Evolutionary conservation across 106 monocot species (phyloP), one percentile per base, ranked within the genome.

Genomic region (Hemerocallis citrina): DNA sequence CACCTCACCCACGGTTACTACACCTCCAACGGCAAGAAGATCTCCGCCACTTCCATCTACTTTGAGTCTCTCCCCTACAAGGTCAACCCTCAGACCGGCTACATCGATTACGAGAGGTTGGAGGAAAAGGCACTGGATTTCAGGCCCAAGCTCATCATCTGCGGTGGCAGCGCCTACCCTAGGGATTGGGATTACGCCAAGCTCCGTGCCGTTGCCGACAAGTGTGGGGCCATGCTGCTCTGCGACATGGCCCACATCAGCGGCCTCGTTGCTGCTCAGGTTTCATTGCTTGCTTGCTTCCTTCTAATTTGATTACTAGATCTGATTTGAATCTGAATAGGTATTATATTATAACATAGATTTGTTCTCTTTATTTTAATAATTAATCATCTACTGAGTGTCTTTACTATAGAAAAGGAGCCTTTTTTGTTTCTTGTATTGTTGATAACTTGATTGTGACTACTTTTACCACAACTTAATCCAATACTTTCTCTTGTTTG

Each of bases 101-200:
- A 77, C 67, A 77, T 85, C 34, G 85, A 80, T 41, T 80, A 85
- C 31, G 80, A 80, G n/a, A 85, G 77, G 76, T 64, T 85, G 25
- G 85, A 85, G 80, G 85, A 85, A 74, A 85, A 85, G 80, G 85
- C 85, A 2, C 5, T 81, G 55, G 85, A 80, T 41, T 85, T 85
- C 63, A 55, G 85, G 30, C 85, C 85, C 4, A 85, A 85, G 80
- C 40, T 80, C 16, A 77, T 85, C 51, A 85, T 85, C 17, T 81
- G 85, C 48, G 85, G 85, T 2, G 85, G 85, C n/a, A 85, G 85
- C 48, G 85, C 85, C 17, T 85, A 85, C 34, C 80, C 85, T 3
- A 70, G 77, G 59, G 85, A 81, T 27, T 85, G 85, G 80, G 80
- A 85, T 20, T 85, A 85, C 13, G 73, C 70, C 16, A 52, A 74